Evolutionary conservation across 805 yeast genomes (phyloP).

Genomic region (Candida pseudoglaebosa): DNA sequence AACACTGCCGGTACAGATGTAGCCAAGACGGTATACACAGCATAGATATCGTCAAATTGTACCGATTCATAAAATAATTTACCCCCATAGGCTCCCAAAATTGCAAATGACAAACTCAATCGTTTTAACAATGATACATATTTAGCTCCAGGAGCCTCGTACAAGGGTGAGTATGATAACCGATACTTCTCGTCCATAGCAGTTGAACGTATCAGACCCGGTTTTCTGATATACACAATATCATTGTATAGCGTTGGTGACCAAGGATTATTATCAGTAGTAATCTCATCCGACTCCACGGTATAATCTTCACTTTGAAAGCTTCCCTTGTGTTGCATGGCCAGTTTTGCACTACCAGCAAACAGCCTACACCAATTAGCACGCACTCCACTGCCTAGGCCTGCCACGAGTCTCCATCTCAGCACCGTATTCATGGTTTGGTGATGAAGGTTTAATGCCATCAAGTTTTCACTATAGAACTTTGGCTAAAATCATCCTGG

Average conservation of each 20-base stretch:
- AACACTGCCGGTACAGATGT: constrained; percentile 55
- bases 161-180: constrained; percentile 58
- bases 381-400: neutral
- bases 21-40: constrained; percentile 40
- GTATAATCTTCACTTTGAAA: constrained; percentile 27
- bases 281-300: constrained; percentile 39
- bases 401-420: neutral
- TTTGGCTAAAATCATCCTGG: too few species aligned
- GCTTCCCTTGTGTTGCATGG: constrained; percentile 15
- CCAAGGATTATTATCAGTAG: constrained; percentile 43
- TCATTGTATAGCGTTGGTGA: constrained; percentile 44
- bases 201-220: constrained; percentile 36
- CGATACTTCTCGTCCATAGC: constrained; percentile 51
- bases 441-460: too few species aligned
- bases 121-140: constrained; percentile 62
- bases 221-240: constrained; percentile 38
- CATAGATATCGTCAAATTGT: constrained; percentile 48
- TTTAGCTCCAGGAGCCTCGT: constrained; percentile 58
- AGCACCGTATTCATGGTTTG: constrained; percentile 1
- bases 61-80: constrained; percentile 53
- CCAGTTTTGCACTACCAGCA: too few species aligned
- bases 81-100: constrained; percentile 59
- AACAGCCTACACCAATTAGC: too few species aligned
- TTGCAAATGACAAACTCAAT: constrained; percentile 57
- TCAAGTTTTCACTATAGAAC: too few species aligned